phyloP scores from a whole-genome alignment of 2,329 filamentous ascomycete genomes.

The Remersonia thermophila region DNA sequence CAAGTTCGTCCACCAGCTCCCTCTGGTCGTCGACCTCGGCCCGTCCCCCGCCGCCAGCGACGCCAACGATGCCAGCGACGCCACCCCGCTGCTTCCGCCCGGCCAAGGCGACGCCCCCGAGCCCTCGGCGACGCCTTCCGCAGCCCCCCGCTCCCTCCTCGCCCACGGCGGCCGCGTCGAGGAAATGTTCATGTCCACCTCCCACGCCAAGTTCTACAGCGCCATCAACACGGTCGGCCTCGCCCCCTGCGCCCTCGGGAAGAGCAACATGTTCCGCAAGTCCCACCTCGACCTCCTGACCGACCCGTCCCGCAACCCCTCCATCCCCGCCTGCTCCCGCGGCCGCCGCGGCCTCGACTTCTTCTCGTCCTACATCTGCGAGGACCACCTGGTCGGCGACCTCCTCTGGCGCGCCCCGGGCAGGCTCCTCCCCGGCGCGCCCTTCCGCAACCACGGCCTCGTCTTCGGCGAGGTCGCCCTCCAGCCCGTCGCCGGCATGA shows the following conservation, averaged over 20 bases:
- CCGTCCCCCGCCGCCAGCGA: no score
- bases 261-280: conserved; percentile 96
- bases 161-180: conserved; percentile 72
- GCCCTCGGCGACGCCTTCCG: background rate
- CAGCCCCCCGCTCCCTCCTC: conserved; percentile 13
- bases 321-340: conserved; percentile 22
- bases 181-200: conserved; percentile 86
- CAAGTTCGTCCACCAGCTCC: conserved; percentile 93
- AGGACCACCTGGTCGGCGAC: conserved; percentile 92
- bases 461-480: conserved; percentile 77
- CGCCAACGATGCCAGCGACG: conserved; percentile 3
- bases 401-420: conserved; percentile 59
- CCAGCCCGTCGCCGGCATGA: conserved; percentile 78
- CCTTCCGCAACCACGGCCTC: conserved; percentile 66
- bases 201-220: conserved; percentile 94
- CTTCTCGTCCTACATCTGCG: conserved; percentile 93
- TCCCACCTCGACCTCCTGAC: conserved; percentile 73
- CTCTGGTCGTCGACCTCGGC: conserved; percentile 66
- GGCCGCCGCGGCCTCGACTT: conserved; percentile 65
- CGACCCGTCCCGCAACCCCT: conserved; percentile 33
- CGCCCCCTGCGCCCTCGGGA: conserved; percentile 88
- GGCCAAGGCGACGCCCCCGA: background rate
- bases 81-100: conserved; percentile 8
- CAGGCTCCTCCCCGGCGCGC: conserved; percentile 33
- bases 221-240: conserved; percentile 89